Evolutionary conservation across 805 yeast species (phyloP), one percentile per base, ranked within the genome.

Genomic region (Candida khao-thaluensis): DNA sequence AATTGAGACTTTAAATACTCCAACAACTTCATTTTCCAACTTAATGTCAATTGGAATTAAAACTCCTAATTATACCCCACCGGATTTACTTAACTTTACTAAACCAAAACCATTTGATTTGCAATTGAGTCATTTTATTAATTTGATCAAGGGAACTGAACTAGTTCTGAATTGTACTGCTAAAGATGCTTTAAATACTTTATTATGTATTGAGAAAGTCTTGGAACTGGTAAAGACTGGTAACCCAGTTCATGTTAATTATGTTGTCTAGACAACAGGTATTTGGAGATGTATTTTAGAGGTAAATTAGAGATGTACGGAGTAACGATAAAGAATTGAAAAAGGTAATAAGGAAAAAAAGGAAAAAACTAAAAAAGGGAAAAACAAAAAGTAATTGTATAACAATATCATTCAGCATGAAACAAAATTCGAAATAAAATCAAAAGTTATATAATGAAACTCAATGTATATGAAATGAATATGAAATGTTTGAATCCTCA

Each of bases 201-300:
- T 64, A 17, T 51, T 65, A n/a, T 63, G 69, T 40, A 60, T 66
- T 24, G 64, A 65, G 26, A 70, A 71, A 1, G 69, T 66, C 0
- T 28, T 58, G 22, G 51, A 51, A 36, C 59, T 66, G 7, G 53
- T 65, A 14, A 56, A 57, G 20, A 51, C 64, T 10, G 71, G 65
- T 2, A 32, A 52, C 35, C 54, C 52, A 8, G 55, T 49, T 7
- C 5, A 40, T 30, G 50, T 49, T 42, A 22, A 52, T 40, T 45
- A 24, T 18, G 23, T 34, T 20, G 17, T 12, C 20, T 31, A 17
- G 24, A n/a, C n/a, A n/a, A n/a, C n/a, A n/a, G n/a, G n/a, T n/a
- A n/a, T n/a, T n/a, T n/a, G n/a, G n/a, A n/a, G n/a, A n/a, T n/a
- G n/a, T n/a, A n/a, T n/a, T n/a, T n/a, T n/a, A n/a, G n/a, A n/a